phyloP scores from a whole-genome alignment of 371 early-diverging fungal genomes.

The Mucor saturninus region DNA sequence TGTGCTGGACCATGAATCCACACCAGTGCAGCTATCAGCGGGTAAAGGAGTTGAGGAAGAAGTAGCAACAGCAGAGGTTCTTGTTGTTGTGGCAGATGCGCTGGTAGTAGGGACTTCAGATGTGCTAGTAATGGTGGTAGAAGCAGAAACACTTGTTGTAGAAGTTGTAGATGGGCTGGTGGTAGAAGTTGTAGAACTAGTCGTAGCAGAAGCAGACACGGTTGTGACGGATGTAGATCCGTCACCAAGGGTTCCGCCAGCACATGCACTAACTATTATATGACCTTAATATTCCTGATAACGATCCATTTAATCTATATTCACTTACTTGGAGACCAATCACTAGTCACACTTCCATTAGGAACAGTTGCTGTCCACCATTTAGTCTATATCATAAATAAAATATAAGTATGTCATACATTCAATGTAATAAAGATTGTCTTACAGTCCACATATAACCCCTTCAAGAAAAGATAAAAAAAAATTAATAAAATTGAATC shows the following conservation, averaged over 20 bases:
- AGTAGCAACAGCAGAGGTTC: conserved; percentile 22
- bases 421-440: background rate
- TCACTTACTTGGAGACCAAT: conserved; percentile 38
- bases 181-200: background rate
- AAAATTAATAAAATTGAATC: background rate
- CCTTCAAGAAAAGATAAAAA: conserved; percentile 5
- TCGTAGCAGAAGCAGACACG: conserved; percentile 8
- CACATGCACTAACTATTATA: conserved; percentile 21
- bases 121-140: background rate
- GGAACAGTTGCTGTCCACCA: conserved; percentile 40
- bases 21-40: conserved; percentile 25
- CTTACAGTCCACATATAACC: conserved; percentile 51
- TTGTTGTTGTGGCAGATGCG: conserved; percentile 10
- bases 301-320: background rate
- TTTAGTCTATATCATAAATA: conserved; percentile 34
- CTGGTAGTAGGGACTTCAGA: conserved; percentile 3
- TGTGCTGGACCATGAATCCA: conserved; percentile 32
- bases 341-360: conserved; percentile 23
- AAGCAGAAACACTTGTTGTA: background rate
- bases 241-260: conserved; percentile 6
- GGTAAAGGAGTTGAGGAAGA: conserved; percentile 23
- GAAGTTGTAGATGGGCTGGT: background rate
- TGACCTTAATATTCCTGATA: background rate
- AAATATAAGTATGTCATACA: background rate
- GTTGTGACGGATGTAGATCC: background rate